phyloP scores from a whole-genome alignment of 2,329 filamentous ascomycete species.

The Allantophomopsis cytisporea region DNA sequence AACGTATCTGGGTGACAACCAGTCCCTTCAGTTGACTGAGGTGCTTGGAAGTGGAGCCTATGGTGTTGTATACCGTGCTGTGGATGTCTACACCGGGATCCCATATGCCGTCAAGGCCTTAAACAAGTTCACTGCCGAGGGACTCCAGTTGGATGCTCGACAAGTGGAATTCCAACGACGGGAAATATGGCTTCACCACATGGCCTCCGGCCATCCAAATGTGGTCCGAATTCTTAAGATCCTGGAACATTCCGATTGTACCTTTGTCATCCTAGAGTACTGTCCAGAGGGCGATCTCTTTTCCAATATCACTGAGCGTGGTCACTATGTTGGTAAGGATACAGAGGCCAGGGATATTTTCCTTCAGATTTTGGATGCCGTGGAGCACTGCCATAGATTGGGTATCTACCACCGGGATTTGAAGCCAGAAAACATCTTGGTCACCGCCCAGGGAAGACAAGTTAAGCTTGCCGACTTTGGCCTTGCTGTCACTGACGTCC shows the following conservation, averaged over 20 bases:
- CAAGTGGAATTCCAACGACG: conserved; percentile 84
- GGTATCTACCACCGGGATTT: conserved; percentile 96
- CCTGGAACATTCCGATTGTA: conserved; percentile 82
- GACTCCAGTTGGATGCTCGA: conserved; percentile 61
- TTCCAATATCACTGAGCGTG: conserved; percentile 90
- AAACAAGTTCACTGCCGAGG: conserved; percentile 71
- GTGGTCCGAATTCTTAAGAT: conserved; percentile 92
- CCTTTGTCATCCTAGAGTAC: conserved; percentile 92
- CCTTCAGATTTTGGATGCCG: conserved; percentile 90
- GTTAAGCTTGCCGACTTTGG: conserved; percentile 97
- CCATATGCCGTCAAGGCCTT: conserved; percentile 94
- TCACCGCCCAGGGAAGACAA: conserved; percentile 75
- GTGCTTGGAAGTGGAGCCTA: conserved; percentile 92
- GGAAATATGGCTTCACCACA: conserved; percentile 84
- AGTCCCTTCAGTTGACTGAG: conserved; percentile 40
- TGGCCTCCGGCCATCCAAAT: conserved; percentile 79
- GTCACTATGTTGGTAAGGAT: conserved; percentile 89
- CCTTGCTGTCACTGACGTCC: conserved; percentile 70
- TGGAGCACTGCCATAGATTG: conserved; percentile 83
- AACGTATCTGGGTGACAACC: conserved; percentile 47
- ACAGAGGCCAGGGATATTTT: conserved; percentile 76
- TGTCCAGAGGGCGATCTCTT: conserved; percentile 96
- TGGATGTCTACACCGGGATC: conserved; percentile 68
- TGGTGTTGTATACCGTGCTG: conserved; percentile 85
- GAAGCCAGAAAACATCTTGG: conserved; percentile 96